Percentiles rank a stretch among this genome's conserved stretches.
phyloP scores from a whole-genome alignment of 1,139 yeast genomes.

The Blastobotrys ciferrii region DNA sequence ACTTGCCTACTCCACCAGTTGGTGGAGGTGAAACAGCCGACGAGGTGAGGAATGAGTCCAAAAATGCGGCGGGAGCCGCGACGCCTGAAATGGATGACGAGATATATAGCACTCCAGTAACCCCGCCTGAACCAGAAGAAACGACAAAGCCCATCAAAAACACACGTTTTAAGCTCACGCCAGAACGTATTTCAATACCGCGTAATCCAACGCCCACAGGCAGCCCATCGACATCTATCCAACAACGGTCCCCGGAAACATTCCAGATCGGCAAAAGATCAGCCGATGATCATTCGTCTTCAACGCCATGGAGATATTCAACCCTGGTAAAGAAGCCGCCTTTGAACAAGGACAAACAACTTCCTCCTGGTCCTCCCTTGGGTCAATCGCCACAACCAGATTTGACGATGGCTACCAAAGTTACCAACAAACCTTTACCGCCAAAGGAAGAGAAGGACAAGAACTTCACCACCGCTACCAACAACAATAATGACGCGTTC shows the following conservation, averaged over 20 bases:
- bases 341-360: background rate
- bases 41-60: too few species aligned
- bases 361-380: background rate
- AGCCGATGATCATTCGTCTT: background rate
- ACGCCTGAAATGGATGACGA: background rate
- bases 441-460: conserved; percentile 1
- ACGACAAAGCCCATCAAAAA: background rate
- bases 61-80: too few species aligned
- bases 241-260: too few species aligned
- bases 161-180: background rate
- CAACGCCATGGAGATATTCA: background rate
- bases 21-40: background rate
- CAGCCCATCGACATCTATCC: background rate
- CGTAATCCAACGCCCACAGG: background rate
- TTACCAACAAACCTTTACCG: background rate
- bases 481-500: too few species aligned
- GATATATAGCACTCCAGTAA: too few species aligned
- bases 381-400: too few species aligned
- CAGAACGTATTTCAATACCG: background rate
- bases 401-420: background rate
- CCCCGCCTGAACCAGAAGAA: too few species aligned
- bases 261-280: too few species aligned
- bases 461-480: too few species aligned
- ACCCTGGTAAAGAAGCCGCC: too few species aligned
- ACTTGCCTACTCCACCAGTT: background rate